Evolutionary conservation across 2,329 filamentous ascomycete genomes (phyloP), one percentile per base, ranked within the genome.

Genomic region (Stenocarpella maydis): DNA sequence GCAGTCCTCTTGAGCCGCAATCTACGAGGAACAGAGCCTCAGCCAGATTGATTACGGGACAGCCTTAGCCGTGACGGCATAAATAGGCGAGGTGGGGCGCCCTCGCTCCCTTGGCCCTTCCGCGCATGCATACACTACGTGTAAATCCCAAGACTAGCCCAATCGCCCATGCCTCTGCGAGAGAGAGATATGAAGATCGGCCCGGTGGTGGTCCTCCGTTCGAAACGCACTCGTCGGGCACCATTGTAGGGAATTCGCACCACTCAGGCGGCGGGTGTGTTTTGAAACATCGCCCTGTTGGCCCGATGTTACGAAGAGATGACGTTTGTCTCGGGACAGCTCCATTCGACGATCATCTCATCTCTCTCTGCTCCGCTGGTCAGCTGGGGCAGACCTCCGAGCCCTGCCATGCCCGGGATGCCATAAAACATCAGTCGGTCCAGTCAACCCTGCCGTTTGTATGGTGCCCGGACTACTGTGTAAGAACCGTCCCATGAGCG

Each of bases 221-320:
- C 58, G 58, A 63, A 63, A 63, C 58, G 43, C 58, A 63, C 21
- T 37, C 34, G 37, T 63, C 58, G 58, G 58, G 58, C 43, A 43
- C 43, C 37, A 37, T 10, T 37, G 34, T 12, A 49, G 43, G 5
- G 9, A 49, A 49, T 63, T 63, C 43, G 58, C 58, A 63, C 58
- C 58, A 63, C 41, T 63, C 28, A 49, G n/a, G 49, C 43, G 43
- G 49, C 58, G 58, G n/a, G 43, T 4, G 58, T 34, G 58, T 63
- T 63, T 63, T 63, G 58, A 63, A 63, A 63, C 58, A 63, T 49
- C 58, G 58, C 58, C 58, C 58, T 63, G 58, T 24, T 63, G 58
- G 58, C 43, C 49, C n/a, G 43, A 49, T 37, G 58, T 63, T 63
- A 41, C 58, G 49, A 47, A 63, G 58, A 63, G 58, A 63, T 63